A percentile compares a stretch with the other conserved stretches of the same genome.
phyloP scores from a whole-genome alignment of 1,284 basidiomycete genomes.

The Pseudozyma flocculosa region DNA sequence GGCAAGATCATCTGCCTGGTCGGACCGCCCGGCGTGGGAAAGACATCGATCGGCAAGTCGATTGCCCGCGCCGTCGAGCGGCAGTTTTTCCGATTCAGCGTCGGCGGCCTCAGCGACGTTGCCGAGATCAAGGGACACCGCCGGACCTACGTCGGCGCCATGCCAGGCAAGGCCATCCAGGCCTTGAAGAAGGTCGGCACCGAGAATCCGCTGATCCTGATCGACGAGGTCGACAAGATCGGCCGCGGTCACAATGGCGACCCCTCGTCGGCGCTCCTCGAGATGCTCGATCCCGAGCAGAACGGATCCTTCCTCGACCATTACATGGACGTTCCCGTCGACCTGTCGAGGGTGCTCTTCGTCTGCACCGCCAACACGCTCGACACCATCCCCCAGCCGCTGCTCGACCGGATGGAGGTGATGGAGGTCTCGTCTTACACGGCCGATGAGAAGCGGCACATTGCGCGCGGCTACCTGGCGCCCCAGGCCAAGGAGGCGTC shows the following conservation, averaged over 20 bases:
- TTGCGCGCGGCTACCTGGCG: slow-evolving; percentile 85
- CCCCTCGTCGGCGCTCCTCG: slow-evolving; percentile 86
- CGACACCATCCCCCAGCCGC: slow-evolving; percentile 92
- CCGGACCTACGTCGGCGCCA: slow-evolving; percentile 84
- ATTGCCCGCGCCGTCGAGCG: slow-evolving; percentile 81
- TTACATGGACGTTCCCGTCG: slow-evolving; percentile 96
- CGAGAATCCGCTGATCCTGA: slow-evolving; percentile 87
- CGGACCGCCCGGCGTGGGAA: slow-evolving; percentile 95
- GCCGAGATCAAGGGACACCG: slow-evolving; percentile 99
- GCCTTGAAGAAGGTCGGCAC: slow-evolving; percentile 94
- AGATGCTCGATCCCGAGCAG: slow-evolving; percentile 98
- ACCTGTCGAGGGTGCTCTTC: slow-evolving; percentile 92
- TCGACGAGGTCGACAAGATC: slow-evolving; percentile 99
- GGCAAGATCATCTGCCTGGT: slow-evolving; percentile 97
- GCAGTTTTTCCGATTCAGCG: slow-evolving; percentile 93
- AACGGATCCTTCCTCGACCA: slow-evolving; percentile 95
- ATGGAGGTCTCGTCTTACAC: slow-evolving; percentile 86
- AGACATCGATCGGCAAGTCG: slow-evolving; percentile 84
- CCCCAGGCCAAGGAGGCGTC: slow-evolving; percentile 91
- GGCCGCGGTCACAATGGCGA: slow-evolving; percentile 92
- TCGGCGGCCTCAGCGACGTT: slow-evolving; percentile 93
- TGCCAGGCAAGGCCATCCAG: slow-evolving; percentile 97
- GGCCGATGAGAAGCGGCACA: slow-evolving; percentile 90
- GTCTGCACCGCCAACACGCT: slow-evolving; percentile 78
- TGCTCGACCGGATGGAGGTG: slow-evolving; percentile 88